phyloP scores from a whole-genome alignment of 345 rosid genomes.

The Rhizophora mangle region DNA sequence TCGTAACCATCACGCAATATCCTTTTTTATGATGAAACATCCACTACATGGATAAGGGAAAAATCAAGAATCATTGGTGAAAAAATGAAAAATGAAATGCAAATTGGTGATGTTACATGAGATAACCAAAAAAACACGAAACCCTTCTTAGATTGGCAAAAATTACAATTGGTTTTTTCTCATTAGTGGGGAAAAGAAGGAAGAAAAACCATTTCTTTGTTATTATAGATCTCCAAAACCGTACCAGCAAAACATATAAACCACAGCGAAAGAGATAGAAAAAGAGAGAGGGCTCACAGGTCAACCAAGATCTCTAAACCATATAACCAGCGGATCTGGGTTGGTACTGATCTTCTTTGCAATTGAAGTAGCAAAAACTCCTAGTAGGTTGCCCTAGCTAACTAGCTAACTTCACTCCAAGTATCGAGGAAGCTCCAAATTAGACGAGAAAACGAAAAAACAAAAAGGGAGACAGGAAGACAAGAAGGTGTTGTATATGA shows the following conservation, averaged over 20 bases:
- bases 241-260: background rate
- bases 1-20: slow-evolving; percentile 13
- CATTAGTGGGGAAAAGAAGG: background rate
- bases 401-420: slow-evolving; percentile 13
- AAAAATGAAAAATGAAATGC: background rate
- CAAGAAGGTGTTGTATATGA: background rate
- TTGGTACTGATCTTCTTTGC: slow-evolving; percentile 16
- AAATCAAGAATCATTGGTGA: background rate
- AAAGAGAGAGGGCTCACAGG: slow-evolving; percentile 25
- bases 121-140: background rate
- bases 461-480: background rate
- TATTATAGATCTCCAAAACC: slow-evolving; percentile 8
- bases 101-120: background rate
- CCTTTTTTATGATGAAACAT: slow-evolving; percentile 7
- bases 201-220: background rate
- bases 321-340: slow-evolving; percentile 32
- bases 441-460: slow-evolving; percentile 5
- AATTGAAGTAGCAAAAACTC: slow-evolving; percentile 10
- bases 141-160: background rate
- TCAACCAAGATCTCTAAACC: slow-evolving; percentile 24
- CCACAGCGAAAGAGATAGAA: background rate
- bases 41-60: background rate
- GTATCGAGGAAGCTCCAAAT: slow-evolving; percentile 11
- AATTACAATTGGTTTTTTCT: too few species aligned
- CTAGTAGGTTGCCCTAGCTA: slow-evolving; percentile 1